Evolutionary conservation across 2,329 filamentous ascomycete species (phyloP), one percentile per base, ranked within the genome.

Genomic region (Aspergillus sp.): DNA sequence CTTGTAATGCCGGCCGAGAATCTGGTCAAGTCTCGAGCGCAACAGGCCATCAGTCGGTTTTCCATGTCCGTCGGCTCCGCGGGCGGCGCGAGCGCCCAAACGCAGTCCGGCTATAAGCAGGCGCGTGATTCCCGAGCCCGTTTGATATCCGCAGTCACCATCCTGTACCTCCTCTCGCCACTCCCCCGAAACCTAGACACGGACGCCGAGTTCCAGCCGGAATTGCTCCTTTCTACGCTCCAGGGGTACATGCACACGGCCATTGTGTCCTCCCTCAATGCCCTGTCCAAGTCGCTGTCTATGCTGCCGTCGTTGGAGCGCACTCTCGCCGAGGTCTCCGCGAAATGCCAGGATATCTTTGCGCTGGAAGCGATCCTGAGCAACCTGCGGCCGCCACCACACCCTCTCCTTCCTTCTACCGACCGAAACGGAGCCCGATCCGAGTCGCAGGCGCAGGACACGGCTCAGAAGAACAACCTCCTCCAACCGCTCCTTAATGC

Each of bases 281-380:
- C 86, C 0, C 78, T 99, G 9, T 80, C 88, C 1, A 80, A 91
- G 19, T 86, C 89, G 0, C 79, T 99, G 14, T 85, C 87, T 3
- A 88, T 90, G 52, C 79, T 97, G 2, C 89, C 93, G 0, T 87
- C 82, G 0, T 79, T 97, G 26, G 92, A 97, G 45, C 83, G 90
- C 47, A 88, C 90, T 0, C 79, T 97, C 1, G 78, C 83, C 14
- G 94, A 97, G 63, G 84, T 96, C 19, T 88, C 89, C 6, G 84
- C 86, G 4, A 82, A 89, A 43, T 96, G 93, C 66, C 92, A 96
- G 68, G 95, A 95, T 65, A 84, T 97, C 36, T 85, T 95, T n/a
- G 90, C 90, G 0, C 76, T 97, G 2, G 90, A 96, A 73, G 77
- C 85, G 1, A 81, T 96, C 2, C 82, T 97, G 6, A 83, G 84